Percentiles rank a stretch among this genome's conserved stretches.
Evolutionary conservation across 2,329 filamentous ascomycete genomes (phyloP).

Genomic region (Exserohilum turcica): DNA sequence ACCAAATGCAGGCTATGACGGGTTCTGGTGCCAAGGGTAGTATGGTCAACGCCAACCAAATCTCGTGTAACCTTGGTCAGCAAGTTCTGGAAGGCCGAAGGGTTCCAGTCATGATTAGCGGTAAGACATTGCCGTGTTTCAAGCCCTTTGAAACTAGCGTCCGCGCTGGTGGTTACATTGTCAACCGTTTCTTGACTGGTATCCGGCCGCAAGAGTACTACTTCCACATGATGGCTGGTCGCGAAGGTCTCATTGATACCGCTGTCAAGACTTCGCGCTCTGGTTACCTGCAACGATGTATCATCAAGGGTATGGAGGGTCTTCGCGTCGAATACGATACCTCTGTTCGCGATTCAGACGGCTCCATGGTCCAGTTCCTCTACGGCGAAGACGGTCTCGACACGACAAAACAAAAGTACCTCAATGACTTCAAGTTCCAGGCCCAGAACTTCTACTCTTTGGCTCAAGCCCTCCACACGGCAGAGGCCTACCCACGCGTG

Average conservation of each 20-base stretch:
- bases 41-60: constrained; percentile 92
- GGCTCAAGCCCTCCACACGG: constrained; percentile 74
- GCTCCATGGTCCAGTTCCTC: constrained; percentile 89
- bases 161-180: constrained; percentile 89
- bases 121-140: constrained; percentile 94
- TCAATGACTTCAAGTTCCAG: constrained; percentile 88
- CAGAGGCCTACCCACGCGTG: constrained; percentile 58
- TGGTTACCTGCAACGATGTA: constrained; percentile 92
- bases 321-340: constrained; percentile 90
- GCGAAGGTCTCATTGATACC: constrained; percentile 98
- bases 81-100: constrained; percentile 93
- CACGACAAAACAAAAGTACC: constrained; percentile 89
- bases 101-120: constrained; percentile 97
- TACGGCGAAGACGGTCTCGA: constrained; percentile 97
- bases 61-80: constrained; percentile 96
- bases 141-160: constrained; percentile 87
- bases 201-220: constrained; percentile 98
- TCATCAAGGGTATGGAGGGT: constrained; percentile 99
- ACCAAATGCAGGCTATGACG: constrained; percentile 99
- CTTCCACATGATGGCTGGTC: constrained; percentile 98
- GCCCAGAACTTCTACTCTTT: constrained; percentile 84
- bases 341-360: constrained; percentile 91
- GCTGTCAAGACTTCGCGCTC: constrained; percentile 98
- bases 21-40: constrained; percentile 93
- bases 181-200: constrained; percentile 95